These are phyloP conservation scores for Aulographum hederae DNA, from an alignment of 2,329 filamentous ascomycete species.

Conservation along the genomic window DNA sequence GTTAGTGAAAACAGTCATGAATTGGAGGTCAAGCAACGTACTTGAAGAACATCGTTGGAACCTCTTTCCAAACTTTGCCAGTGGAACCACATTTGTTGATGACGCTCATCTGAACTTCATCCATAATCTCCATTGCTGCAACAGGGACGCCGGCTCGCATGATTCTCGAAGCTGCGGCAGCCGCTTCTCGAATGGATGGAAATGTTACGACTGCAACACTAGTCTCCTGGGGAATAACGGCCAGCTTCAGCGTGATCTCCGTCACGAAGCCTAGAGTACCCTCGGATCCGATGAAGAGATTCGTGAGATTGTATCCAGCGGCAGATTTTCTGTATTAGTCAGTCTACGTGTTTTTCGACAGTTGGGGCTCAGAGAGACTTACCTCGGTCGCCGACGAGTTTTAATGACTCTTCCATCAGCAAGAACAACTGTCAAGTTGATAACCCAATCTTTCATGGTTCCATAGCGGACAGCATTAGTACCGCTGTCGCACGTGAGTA, in stretches of 20 bases:
- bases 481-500: too few species aligned
- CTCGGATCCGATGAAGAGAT: constrained; percentile 64
- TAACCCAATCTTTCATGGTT: constrained; percentile 78
- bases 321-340: constrained; percentile 66
- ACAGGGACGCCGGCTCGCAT: constrained; percentile 58
- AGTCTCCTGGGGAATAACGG: constrained; percentile 56
- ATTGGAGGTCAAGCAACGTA: constrained; percentile 16
- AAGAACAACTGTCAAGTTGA: constrained; percentile 65
- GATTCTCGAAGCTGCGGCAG: constrained; percentile 54
- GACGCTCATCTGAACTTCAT: constrained; percentile 72
- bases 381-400: constrained; percentile 55
- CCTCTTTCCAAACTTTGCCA: constrained; percentile 54
- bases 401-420: constrained; percentile 66
- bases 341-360: constrained; percentile 4
- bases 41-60: constrained; percentile 69
- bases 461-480: constrained; percentile 69
- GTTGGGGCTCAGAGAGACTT: too few species aligned
- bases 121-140: constrained; percentile 71
- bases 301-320: constrained; percentile 68
- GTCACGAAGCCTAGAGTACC: constrained; percentile 69
- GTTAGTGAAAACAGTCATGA: constrained; percentile 9
- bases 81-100: constrained; percentile 60
- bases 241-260: constrained; percentile 64
- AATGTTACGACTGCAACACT: constrained; percentile 69
- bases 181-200: constrained; percentile 57